phyloP scores from a whole-genome alignment of 306 rosid genomes.

The Cucurbita maxima region DNA sequence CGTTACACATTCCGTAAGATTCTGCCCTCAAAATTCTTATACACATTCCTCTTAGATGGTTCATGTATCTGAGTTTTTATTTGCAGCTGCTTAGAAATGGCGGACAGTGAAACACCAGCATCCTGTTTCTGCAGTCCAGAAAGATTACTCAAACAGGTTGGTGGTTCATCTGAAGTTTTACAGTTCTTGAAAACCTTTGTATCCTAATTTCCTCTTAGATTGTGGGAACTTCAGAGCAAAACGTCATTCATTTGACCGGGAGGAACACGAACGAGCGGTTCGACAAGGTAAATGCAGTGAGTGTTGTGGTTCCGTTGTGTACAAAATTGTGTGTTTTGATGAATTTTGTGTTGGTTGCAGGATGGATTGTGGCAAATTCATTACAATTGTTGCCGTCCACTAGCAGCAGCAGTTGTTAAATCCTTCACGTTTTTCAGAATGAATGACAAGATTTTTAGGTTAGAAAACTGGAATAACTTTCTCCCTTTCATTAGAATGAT shows the following conservation, averaged over 20 bases:
- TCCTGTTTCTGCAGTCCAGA: slow-evolving; percentile 22
- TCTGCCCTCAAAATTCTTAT: not conserved
- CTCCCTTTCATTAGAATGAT: slow-evolving; percentile 19
- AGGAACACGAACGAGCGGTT: slow-evolving; percentile 22
- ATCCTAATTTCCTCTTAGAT: slow-evolving; percentile 6
- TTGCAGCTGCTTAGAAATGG: slow-evolving; percentile 26
- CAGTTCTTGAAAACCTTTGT: too few species aligned
- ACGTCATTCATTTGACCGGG: slow-evolving; percentile 14
- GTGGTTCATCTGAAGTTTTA: not conserved
- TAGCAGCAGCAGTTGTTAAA: slow-evolving; percentile 13
- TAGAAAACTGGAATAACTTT: slow-evolving; percentile 22
- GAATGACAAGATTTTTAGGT: slow-evolving; percentile 14
- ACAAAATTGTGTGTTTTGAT: not conserved
- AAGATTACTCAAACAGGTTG: slow-evolving; percentile 23
- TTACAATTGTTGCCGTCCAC: slow-evolving; percentile 18
- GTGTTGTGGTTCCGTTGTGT: not conserved
- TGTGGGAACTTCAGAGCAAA: slow-evolving; percentile 12
- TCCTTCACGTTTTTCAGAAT: slow-evolving; percentile 22
- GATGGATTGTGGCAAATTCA: slow-evolving; percentile 24
- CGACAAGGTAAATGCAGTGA: slow-evolving; percentile 13
- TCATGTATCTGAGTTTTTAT: not conserved
- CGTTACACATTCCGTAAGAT: slow-evolving; percentile 23
- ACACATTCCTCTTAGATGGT: not conserved
- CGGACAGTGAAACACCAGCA: slow-evolving; percentile 9
- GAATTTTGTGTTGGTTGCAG: slow-evolving; percentile 9